These are phyloP conservation scores for Penicillium rolfsii DNA, from an alignment of 2,329 filamentous ascomycete genomes.

Conservation along the genomic window DNA sequence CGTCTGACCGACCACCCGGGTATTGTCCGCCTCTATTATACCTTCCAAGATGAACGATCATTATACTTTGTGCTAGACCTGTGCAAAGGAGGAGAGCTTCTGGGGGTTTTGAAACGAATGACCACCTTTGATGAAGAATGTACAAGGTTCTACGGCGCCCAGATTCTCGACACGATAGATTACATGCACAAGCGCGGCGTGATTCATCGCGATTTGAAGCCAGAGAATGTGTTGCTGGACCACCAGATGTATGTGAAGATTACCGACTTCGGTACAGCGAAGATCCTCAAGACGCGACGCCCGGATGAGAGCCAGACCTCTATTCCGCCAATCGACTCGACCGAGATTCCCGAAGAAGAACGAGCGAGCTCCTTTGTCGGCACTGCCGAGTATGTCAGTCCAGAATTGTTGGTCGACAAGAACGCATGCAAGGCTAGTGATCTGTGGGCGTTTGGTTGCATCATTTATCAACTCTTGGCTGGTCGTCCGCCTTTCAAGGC, in stretches of 20 bases:
- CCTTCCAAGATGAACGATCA: constrained; percentile 94
- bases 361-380: constrained; percentile 94
- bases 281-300: constrained; percentile 69
- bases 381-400: constrained; percentile 97
- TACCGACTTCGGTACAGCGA: constrained; percentile 98
- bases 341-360: constrained; percentile 65
- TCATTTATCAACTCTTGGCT: constrained; percentile 92
- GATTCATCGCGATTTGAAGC: constrained; percentile 95
- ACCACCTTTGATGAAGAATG: constrained; percentile 95
- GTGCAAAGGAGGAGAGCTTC: constrained; percentile 85
- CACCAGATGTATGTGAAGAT: constrained; percentile 98
- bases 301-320: constrained; percentile 50
- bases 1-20: constrained; percentile 94
- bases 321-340: constrained; percentile 52
- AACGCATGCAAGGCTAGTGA: constrained; percentile 97
- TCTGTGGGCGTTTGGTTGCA: constrained; percentile 97
- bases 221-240: constrained; percentile 93
- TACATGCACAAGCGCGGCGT: constrained; percentile 98
- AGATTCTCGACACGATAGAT: constrained; percentile 93
- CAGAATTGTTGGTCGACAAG: constrained; percentile 94
- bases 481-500: constrained; percentile 97
- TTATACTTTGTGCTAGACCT: constrained; percentile 96
- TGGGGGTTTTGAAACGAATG: constrained; percentile 92
- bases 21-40: constrained; percentile 96
- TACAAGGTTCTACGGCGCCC: constrained; percentile 88